Evolutionary conservation across 345 rosid species (phyloP), one percentile per base, ranked within the genome.

Genomic region (Abelmoschus esculentus): DNA sequence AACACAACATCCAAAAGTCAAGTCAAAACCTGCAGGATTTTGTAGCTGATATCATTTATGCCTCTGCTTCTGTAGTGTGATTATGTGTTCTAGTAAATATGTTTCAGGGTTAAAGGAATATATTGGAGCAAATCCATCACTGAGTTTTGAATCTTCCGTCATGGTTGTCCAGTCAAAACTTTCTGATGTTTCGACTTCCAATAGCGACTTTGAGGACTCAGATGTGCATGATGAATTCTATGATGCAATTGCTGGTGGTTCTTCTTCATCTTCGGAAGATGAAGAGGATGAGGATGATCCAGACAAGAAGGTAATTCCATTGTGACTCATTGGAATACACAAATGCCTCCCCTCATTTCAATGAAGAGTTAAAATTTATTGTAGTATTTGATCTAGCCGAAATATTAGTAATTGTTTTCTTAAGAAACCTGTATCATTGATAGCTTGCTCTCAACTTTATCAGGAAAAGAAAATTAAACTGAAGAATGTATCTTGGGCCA

Each of bases 401-500:
- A 15, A 12, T 17, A 28, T 46, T 32, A 7, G 42, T 38, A 55
- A 44, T 62, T 44, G 7, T 50, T 22, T 26, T 71, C 47, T 56
- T 60, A 9, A 64, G 7, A 72, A 42, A 6, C 29, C 17, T 73
- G 15, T 77, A 50, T 70, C 74, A 71, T 72, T 80, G 65, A 67
- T 66, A 74, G 73, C 69, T 78, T 32, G 10, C 63, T 63, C 18
- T 56, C 57, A 61, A 46, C 53, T 75, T 52, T 64, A 49, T 73
- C 85, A 90, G 98, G 89, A 77, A 50, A 70, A 50, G 70, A 95
- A 83, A 82, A 86, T 88, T 69, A 95, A 83, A 82, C 84, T 95
- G 80, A 95, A 87, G 89, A 91, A 91, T 79, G 86, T 91, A 62
- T 87, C 96, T 5, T 95, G 97, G 99, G 99, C 97, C 78, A 88